Evolutionary conservation across 345 rosid species (phyloP).

Genomic region (Rhizophora apiculata): DNA sequence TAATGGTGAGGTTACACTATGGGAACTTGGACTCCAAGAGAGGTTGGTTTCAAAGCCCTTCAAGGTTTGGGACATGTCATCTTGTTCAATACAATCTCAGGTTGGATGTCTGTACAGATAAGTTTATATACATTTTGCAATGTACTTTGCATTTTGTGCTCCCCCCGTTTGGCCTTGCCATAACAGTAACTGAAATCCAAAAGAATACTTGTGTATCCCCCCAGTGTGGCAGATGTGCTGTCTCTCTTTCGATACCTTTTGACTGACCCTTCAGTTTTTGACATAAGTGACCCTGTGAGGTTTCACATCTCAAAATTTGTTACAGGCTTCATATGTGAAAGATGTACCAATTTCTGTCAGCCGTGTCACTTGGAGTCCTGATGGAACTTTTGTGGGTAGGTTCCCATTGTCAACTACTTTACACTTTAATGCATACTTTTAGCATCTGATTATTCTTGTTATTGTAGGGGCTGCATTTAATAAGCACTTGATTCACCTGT

Average conservation of each 20-base stretch:
- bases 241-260: background rate
- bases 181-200: background rate
- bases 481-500: conserved; percentile 69
- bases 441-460: conserved; percentile 19
- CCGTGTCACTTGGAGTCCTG: conserved; percentile 38
- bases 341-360: conserved; percentile 26
- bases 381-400: conserved; percentile 46
- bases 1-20: conserved; percentile 74
- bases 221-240: background rate
- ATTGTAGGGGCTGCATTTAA: conserved; percentile 67
- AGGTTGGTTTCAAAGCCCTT: conserved; percentile 69
- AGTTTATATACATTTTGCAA: too few relatives aligned
- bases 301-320: conserved; percentile 1
- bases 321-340: conserved; percentile 29
- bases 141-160: background rate
- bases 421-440: conserved; percentile 5
- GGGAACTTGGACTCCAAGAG: conserved; percentile 67
- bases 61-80: conserved; percentile 61
- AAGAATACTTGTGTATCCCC: background rate
- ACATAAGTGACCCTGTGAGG: conserved; percentile 6
- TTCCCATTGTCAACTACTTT: conserved; percentile 7
- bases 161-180: background rate
- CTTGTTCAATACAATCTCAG: conserved; percentile 60
- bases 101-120: conserved; percentile 27
- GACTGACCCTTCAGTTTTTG: background rate